Percentiles rank a stretch among this genome's conserved stretches.
These are phyloP conservation scores for Pisolithus sp. DNA, from an alignment of 768 basidiomycete genomes.

Conservation along the genomic window DNA sequence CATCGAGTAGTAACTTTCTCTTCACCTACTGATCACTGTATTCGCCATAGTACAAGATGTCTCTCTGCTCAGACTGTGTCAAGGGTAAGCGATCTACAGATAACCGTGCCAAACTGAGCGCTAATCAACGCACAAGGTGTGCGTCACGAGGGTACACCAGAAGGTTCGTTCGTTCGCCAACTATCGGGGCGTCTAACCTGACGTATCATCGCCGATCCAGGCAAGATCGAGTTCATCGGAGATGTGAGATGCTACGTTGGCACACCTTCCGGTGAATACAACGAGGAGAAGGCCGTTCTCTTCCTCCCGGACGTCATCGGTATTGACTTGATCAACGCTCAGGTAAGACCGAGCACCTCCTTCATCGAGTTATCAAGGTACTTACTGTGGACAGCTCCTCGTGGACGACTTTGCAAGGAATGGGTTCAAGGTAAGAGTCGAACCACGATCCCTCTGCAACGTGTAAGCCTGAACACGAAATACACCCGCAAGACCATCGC, in stretches of 20 bases:
- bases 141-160: conserved; percentile 36
- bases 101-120: not conserved
- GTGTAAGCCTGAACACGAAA: not conserved
- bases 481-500: conserved; percentile 16
- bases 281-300: conserved; percentile 51
- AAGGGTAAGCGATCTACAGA: conserved; percentile 32
- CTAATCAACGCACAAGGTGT: conserved; percentile 31
- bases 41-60: conserved; percentile 29
- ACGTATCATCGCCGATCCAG: conserved; percentile 22
- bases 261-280: conserved; percentile 43
- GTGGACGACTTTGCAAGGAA: conserved; percentile 34
- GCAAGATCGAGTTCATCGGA: conserved; percentile 39
- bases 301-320: conserved; percentile 52
- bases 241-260: conserved; percentile 49
- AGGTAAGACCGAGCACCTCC: conserved; percentile 26
- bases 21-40: not conserved
- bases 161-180: conserved; percentile 19
- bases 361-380: not conserved
- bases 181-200: not conserved
- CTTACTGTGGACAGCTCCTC: conserved; percentile 18
- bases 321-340: conserved; percentile 37
- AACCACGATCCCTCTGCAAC: not conserved
- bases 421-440: conserved; percentile 27
- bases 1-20: too few species aligned
- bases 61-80: conserved; percentile 51